Evolutionary conservation across 257 asterid genomes (phyloP).

Genomic region (Osmanthus fragrans): DNA sequence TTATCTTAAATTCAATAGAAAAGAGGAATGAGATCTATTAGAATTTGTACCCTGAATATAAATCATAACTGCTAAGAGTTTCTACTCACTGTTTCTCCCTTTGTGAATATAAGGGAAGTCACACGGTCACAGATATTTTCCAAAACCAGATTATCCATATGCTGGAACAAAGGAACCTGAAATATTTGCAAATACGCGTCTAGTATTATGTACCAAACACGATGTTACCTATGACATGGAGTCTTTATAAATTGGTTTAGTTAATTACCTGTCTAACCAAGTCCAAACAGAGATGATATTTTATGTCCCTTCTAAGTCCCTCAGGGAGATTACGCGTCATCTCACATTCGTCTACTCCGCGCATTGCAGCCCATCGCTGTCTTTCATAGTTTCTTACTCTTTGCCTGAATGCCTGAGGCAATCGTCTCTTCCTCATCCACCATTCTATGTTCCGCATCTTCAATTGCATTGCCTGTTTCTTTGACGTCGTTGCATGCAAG

Average conservation of each 20-base stretch:
- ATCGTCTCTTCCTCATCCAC: constrained; percentile 92
- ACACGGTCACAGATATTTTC: constrained; percentile 96
- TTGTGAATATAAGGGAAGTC: constrained; percentile 83
- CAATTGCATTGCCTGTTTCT: constrained; percentile 95
- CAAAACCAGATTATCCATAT: constrained; percentile 87
- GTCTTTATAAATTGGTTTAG: too few species aligned
- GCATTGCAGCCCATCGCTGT: constrained; percentile 96
- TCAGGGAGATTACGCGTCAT: constrained; percentile 90
- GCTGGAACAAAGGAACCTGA: constrained; percentile 95
- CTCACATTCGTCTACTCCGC: constrained; percentile 91
- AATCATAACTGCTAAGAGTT: not conserved
- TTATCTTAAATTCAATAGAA: constrained; percentile 41
- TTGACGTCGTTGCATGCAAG: constrained; percentile 93
- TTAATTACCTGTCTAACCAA: constrained; percentile 74
- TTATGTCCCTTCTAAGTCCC: constrained; percentile 88
- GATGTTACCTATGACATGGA: not conserved
- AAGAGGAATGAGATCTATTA: not conserved
- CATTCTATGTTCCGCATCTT: constrained; percentile 95
- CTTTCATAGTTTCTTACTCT: constrained; percentile 86
- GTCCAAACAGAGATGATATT: constrained; percentile 89
- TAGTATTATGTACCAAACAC: not conserved
- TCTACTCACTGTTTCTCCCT: constrained; percentile 81
- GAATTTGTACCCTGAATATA: not conserved
- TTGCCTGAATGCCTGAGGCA: constrained; percentile 65
- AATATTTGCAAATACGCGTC: not conserved